Percentiles rank a stretch among this genome's conserved stretches.
Conservation (phyloP, 2,329 filamentous ascomycete species). For the Mycogone perniciosa region DNA sequence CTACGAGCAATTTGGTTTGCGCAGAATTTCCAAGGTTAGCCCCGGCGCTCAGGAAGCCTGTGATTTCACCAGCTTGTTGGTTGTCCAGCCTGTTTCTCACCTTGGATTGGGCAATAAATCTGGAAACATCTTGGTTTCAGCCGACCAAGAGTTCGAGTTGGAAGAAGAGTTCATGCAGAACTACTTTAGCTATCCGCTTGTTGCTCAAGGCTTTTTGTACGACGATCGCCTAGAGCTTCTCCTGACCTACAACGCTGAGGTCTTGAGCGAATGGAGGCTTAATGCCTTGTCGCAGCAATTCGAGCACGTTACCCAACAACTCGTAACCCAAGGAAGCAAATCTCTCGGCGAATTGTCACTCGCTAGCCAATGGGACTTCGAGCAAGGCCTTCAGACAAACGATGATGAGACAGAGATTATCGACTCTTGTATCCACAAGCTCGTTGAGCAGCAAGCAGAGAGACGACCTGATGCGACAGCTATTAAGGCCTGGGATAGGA, state of each 20-base stretch:
- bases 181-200: constrained; percentile 6
- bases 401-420: not conserved
- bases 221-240: not conserved
- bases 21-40: constrained; percentile 19
- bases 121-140: not conserved
- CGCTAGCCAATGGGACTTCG: constrained; percentile 3
- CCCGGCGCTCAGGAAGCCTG: constrained; percentile 10
- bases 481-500: constrained; percentile 2
- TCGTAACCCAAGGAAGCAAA: not conserved
- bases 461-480: constrained; percentile 1
- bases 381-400: not conserved
- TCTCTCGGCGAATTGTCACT: not conserved
- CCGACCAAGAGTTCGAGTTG: not conserved
- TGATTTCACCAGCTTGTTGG: constrained; percentile 9
- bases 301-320: constrained; percentile 1
- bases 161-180: not conserved
- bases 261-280: not conserved
- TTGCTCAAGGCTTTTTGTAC: not conserved
- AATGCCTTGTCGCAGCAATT: not conserved
- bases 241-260: not conserved
- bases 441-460: not conserved
- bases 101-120: not conserved
- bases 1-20: constrained; percentile 22
- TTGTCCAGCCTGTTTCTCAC: constrained; percentile 10
- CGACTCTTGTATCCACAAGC: not conserved